Base-by-base conservation (phyloP, 192 early-diverging fungal genomes). In the Endogone sp. region DNA sequence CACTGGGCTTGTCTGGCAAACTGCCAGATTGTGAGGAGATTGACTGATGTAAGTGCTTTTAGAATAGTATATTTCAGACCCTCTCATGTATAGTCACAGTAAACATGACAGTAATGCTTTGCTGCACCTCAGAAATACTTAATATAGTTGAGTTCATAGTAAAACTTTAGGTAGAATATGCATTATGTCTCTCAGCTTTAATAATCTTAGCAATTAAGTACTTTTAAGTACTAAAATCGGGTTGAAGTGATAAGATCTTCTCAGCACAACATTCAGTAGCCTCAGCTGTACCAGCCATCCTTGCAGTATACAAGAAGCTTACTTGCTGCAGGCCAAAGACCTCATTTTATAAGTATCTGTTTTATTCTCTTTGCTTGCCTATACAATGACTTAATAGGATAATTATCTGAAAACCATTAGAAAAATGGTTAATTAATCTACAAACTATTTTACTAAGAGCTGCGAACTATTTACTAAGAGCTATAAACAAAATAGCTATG, bases 101-200 rank as follows among this genome's bases (percentile, higher is more conserved):
- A 3, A 22, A 71, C 55, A 8, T 65, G 55, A 44, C 69, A 64
- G 64, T 68, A 76, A 29, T 32, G 10, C 28, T 71, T 76, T 44
- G 60, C 29, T 49, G 70, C 70, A 20, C 70, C 70, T 69, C 60
- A 75, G 60, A 71, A 75, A 60, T 66, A 66, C 60, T 75, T 57
- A 54, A 75, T 71, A 62, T 70, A 75, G 30, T 75, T 75, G 25
- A 75, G 60, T 23, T 70, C 64, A 37, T 68, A 75, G 25, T 75
- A 68, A 66, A 75, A 75, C 54, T 75, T 75, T 57, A 57, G 74
- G 32, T 64, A 74, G 31, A 71, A 75, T 60, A 55, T 63, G 60
- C 60, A 75, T 62, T n/a, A 54, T 76, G 56, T 22, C 66, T 56
- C 62, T 29, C 54, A 49, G 65, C 32, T 61, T 66, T 61, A 22